Evolutionary conservation across 1,284 basidiomycete genomes (phyloP).

Genomic region (Phlebopus sp.): DNA sequence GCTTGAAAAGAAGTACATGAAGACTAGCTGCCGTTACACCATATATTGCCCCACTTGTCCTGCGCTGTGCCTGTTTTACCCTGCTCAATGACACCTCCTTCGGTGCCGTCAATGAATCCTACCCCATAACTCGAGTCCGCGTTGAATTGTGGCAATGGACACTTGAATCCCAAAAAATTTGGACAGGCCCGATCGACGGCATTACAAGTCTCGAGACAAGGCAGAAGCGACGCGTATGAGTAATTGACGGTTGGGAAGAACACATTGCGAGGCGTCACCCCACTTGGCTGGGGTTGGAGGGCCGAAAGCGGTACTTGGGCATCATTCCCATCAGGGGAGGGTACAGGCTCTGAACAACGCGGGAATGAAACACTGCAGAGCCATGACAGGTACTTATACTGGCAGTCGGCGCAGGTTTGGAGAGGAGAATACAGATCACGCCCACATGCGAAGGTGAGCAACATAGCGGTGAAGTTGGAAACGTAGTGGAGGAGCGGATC

Average conservation of each 20-base stretch:
- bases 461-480: slow-evolving; percentile 70
- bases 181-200: slow-evolving; percentile 77
- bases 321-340: slow-evolving; percentile 29
- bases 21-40: slow-evolving; percentile 58
- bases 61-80: slow-evolving; percentile 54
- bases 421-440: slow-evolving; percentile 79
- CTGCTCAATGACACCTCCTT: slow-evolving; percentile 43
- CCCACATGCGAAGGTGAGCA: slow-evolving; percentile 75
- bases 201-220: slow-evolving; percentile 77
- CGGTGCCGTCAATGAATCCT: slow-evolving; percentile 60
- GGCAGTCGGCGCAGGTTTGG: slow-evolving; percentile 75
- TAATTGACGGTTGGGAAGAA: slow-evolving; percentile 43
- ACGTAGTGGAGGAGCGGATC: slow-evolving; percentile 56
- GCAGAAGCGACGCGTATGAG: slow-evolving; percentile 62
- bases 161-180: slow-evolving; percentile 66
- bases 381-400: slow-evolving; percentile 74
- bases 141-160: slow-evolving; percentile 62
- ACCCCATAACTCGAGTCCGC: slow-evolving; percentile 74
- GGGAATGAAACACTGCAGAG: slow-evolving; percentile 72
- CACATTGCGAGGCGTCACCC: slow-evolving; percentile 42
- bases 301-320: slow-evolving; percentile 41
- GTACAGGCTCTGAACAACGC: slow-evolving; percentile 57
- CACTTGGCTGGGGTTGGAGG: slow-evolving; percentile 39
- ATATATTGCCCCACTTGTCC: slow-evolving; percentile 77
- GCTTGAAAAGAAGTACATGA: not conserved